A percentile compares a stretch with the other conserved stretches of the same genome.
Conservation (phyloP, 2,329 filamentous ascomycete species). For the Madurella fahalii region DNA sequence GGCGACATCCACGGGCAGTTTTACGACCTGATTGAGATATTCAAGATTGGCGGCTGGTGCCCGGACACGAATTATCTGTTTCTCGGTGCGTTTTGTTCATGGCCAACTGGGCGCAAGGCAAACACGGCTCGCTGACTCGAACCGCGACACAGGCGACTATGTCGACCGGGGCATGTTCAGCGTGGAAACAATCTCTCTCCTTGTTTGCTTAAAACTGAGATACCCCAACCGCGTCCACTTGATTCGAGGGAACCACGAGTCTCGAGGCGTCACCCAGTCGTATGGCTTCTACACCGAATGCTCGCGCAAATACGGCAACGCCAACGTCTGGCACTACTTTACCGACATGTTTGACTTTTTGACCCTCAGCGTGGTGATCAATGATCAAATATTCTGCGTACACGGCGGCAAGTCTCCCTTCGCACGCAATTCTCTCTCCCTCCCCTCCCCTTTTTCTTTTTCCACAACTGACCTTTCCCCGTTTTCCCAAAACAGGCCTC, state of each 20-base stretch:
- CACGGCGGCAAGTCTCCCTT: conserved; percentile 66
- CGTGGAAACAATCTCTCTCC: conserved; percentile 96
- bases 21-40: conserved; percentile 98
- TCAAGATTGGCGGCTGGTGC: conserved; percentile 95
- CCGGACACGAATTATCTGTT: conserved; percentile 99
- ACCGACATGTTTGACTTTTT: conserved; percentile 99
- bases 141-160: conserved; percentile 70
- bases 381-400: conserved; percentile 98
- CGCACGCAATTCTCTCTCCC: neutral
- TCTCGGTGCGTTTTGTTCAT: conserved; percentile 58
- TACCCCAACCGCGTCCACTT: conserved; percentile 94
- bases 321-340: conserved; percentile 99
- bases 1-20: conserved; percentile 99
- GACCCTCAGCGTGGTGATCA: conserved; percentile 94
- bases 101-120: neutral
- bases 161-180: conserved; percentile 98
- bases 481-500: conserved; percentile 49
- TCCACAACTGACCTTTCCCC: neutral
- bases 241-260: conserved; percentile 97
- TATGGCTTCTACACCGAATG: conserved; percentile 99
- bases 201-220: conserved; percentile 94
- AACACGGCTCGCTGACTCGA: neutral
- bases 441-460: neutral
- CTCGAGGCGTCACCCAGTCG: conserved; percentile 93
- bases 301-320: conserved; percentile 95